A percentile compares a stretch with the other conserved stretches of the same genome.
These are phyloP conservation scores for Aspergillus fructus DNA, from an alignment of 2,329 filamentous ascomycete species.

Conservation along the genomic window DNA sequence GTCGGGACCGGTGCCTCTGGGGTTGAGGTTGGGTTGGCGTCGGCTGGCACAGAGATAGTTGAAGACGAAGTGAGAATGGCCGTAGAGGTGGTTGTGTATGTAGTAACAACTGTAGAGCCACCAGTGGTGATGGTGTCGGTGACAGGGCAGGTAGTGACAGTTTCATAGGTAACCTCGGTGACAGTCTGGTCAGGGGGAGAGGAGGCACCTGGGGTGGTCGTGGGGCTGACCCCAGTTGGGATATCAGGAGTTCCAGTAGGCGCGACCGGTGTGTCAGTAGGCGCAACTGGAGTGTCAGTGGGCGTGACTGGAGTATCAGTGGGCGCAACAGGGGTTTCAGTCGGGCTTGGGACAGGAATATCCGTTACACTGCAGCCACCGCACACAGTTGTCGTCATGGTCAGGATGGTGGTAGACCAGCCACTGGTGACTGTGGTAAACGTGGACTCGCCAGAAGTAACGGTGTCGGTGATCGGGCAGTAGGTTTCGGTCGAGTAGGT, in stretches of 20 bases:
- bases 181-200: neutral
- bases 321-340: neutral
- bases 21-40: neutral
- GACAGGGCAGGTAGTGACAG: constrained; percentile 33
- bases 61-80: constrained; percentile 34
- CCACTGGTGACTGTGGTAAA: constrained; percentile 9
- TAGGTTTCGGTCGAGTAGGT: constrained; percentile 16
- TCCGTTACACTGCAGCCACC: neutral
- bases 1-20: constrained; percentile 24
- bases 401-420: constrained; percentile 10
- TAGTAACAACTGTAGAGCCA: constrained; percentile 48
- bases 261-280: neutral
- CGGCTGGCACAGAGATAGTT: constrained; percentile 9
- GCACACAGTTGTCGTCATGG: constrained; percentile 11
- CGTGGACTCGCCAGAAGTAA: constrained; percentile 11
- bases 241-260: neutral
- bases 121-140: constrained; percentile 41
- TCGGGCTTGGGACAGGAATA: neutral
- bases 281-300: neutral
- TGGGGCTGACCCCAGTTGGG: no score
- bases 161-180: constrained; percentile 23
- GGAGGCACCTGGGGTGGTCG: neutral
- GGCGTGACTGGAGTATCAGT: neutral
- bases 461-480: constrained; percentile 14
- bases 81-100: constrained; percentile 59